Base-by-base conservation (phyloP, 1,139 yeast genomes). In the Geotrichum candidum region DNA sequence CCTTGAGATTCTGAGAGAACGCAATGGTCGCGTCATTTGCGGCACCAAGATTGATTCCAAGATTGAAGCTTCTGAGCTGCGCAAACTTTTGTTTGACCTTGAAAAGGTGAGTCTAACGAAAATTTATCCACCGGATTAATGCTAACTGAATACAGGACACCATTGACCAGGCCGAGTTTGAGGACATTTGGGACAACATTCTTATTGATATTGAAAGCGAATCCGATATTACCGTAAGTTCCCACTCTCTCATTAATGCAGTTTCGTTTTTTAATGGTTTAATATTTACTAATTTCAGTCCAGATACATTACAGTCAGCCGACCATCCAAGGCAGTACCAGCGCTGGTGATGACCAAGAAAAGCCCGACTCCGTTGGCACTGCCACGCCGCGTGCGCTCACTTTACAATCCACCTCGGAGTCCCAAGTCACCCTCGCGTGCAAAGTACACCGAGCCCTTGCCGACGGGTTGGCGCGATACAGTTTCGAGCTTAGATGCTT, bases 191-290 rank as follows among this genome's bases (percentile, higher is more conserved):
- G 97, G 72, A 73, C 41, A 81, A 85, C 68, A 88, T 90, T 11
- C 70, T 86, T 9, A 74, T 79, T 56, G 88, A 85, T 68, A 79
- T 92, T 68, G 84, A 84, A 67, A 80, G 82, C 63, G 90, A 88
- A 76, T 86, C 89, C 56, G 95, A 89, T 70, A 83, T 88, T 74
- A 85, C 83, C 78, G 91, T 88, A 87, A 87, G 94, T 91, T 89
- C 85, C 5, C 2, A 18, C 23, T 5, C 9, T 22, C 7, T 50
- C 41, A 79, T 51, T 15, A 29, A 18, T 45, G 31, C 35, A 31
- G 18, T 31, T 2, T 46, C 18, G 13, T 22, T n/a, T 54, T 46
- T 29, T n/a, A 13, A 33, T 38, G 35, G 27, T 54, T 54, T 54
- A 22, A 53, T 41, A 54, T 54, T 50, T 56, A 27, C 50, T 54